Base-by-base conservation (phyloP, 768 basidiomycete genomes). In the Tubosaeta sp. region DNA sequence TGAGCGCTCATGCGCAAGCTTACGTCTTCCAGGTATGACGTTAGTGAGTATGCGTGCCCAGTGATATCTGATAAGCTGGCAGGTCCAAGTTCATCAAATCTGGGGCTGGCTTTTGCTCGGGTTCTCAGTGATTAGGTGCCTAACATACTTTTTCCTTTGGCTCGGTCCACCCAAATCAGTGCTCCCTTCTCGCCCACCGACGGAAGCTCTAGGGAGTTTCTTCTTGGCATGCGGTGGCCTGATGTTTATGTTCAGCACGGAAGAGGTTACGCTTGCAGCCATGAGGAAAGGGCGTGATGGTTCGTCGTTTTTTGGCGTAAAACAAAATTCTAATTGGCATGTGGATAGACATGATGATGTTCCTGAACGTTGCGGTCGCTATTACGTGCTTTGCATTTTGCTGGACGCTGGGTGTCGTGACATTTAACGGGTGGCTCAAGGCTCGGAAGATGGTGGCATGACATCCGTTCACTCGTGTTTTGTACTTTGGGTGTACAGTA, bases 71-170 rank as follows among this genome's bases (percentile, higher is more conserved):
- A 59, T 14, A 8, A 34, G 46, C 13, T 24, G 25, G 32, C 54
- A 89, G 80, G 92, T 96, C 35, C 83, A 93, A 65, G 87, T 97
- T 46, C 95, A 98, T 68, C 67, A 77, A 29, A 75, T 97, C 4
- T 98, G 95, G 95, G 95, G 95, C 42, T 84, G 82, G 69, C 75
- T 94, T 21, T 82, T 98, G 13, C 76, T 86, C 48, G 86, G 73
- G 4, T 93, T 87, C 65, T 80, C 89, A 6, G 74, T 89, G 8
- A 71, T 94, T 53, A 81, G 95, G 46, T 90, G 86, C 63, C 60
- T 94, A 34, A 97, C 94, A 2, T 98, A 97, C 66, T 90, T 94
- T 72, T 93, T 97, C 81, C 76, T 95, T 35, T 97, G 89, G 89
- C 76, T 94, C 40, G 76, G 78, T 25, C 94, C 94, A 12, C 87